Evolutionary conservation across 768 basidiomycete genomes (phyloP), one percentile per base, ranked within the genome.

Genomic region (Leucosporidium yakuticum): DNA sequence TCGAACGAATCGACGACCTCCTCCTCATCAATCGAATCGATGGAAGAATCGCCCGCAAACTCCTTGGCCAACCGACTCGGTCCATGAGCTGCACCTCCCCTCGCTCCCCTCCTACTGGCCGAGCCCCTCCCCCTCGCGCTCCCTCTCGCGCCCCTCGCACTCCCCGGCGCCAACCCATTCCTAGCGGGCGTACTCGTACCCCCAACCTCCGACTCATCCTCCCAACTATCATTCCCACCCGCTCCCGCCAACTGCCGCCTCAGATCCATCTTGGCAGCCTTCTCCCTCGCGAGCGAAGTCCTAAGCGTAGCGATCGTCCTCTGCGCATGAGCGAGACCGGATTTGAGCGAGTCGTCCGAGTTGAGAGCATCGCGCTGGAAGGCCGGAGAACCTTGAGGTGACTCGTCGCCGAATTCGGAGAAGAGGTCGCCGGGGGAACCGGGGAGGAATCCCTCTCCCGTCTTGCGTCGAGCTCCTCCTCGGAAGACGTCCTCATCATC

Each of bases 301-400:
- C 90, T 89, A 68, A 93, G 84, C 21, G 90, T 91, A 69, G 82
- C 84, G 75, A 93, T 87, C 75, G 91, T 90, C 68, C 91, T 82
- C 77, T 93, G 90, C 6, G 91, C 89, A 77, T 92, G 90, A 17
- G 89, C 88, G 47, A 93, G 82, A 32, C 87, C 83, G 75, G 91
- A 87, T 68, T 90, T 87, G 20, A 92, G 80, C 0, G 86, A 85
- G 74, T 92, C 29, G 25, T 32, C 56, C 32, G 25, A 21, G 14
- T 2, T 31, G 27, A 56, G 2, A 20, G 91, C 85, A 78, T 91
- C 90, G n/a, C 21, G 87, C 83, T 60, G 88, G 80, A 82, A 44
- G 2, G 39, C 70, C 21, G 76, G 76, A 12, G 70, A 65, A 9
- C 67, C 68, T 2, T 36, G 32, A 1, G 73, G 74, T 14, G 69